Evolutionary conservation across 495 filamentous ascomycete species (phyloP), one percentile per base, ranked within the genome.

Genomic region (Rhypophila decipiens): DNA sequence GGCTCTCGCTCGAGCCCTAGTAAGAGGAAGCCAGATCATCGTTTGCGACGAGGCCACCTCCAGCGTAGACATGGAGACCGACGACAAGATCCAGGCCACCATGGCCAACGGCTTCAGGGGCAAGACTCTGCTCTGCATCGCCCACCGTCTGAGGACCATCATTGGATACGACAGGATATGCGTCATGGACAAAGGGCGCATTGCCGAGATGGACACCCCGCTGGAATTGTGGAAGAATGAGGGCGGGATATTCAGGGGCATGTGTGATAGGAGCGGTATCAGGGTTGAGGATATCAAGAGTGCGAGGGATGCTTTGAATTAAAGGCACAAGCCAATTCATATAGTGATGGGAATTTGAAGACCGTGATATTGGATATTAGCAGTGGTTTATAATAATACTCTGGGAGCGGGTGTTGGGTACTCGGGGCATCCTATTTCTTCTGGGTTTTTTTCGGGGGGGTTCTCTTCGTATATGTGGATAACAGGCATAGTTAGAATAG

Each of bases 21-120:
- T 96, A 0, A 79, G 93, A 24, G 79, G 84, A 23, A 84, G 83
- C 0, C 86, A 86, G 55, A 96, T 96, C 67, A 96, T 96, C 56
- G 83, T 98, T 40, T 95, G 89, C 66, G 91, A 98, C 70, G 93
- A 96, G 67, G 91, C 93, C 0, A 98, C 91, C 0, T 87, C 82
- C 3, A 85, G 80, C 4, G 90, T 98, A 4, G 91, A 98, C 66
- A 90, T 96, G 68, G 91, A 95, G 63, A 98, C 93, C 10, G 91
- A 98, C 53, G 80, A 87, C 67, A 90, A 90, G 75, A 96, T 98
- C 64, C 93, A 98, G 70, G 70, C 71, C 36, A 95, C 91, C 5
- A 96, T 98, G 65, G 83, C 86, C 1, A 75, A 78, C 13, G 93
- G 85, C 0, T 98, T 98, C 69, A 74, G 78, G 47, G 93, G 90